These are phyloP conservation scores for Pogostemon cablin DNA, from an alignment of 257 asterid species.

Conservation along the genomic window DNA sequence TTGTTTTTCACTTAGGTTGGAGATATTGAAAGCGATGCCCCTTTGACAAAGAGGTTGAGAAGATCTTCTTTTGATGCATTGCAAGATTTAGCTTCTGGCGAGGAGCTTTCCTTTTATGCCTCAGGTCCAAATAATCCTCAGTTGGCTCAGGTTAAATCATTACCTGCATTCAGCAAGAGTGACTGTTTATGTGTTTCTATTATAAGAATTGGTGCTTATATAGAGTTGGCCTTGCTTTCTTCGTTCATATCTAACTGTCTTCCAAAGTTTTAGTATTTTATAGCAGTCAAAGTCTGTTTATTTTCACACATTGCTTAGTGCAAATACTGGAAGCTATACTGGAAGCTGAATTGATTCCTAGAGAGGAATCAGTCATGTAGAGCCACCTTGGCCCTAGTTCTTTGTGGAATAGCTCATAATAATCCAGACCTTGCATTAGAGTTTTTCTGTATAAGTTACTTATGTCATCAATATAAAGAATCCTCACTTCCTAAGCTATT, in stretches of 20 bases:
- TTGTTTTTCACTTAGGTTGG: constrained; percentile 63
- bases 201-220: not conserved
- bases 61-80: constrained; percentile 84
- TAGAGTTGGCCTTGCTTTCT: constrained; percentile 8
- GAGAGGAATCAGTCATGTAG: too few relatives aligned
- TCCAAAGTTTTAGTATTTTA: not conserved
- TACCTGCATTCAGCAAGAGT: constrained; percentile 30
- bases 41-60: constrained; percentile 71
- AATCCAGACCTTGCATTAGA: too few relatives aligned
- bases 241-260: constrained; percentile 8
- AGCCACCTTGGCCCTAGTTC: too few relatives aligned
- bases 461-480: too few relatives aligned
- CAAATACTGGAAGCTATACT: not conserved
- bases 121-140: constrained; percentile 77
- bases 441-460: too few relatives aligned
- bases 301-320: constrained; percentile 1
- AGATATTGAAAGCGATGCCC: constrained; percentile 85
- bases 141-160: constrained; percentile 68
- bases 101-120: constrained; percentile 86
- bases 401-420: too few relatives aligned
- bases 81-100: constrained; percentile 78
- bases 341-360: not conserved
- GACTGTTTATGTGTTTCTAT: constrained; percentile 13
- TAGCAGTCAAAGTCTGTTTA: constrained; percentile 8
- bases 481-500: constrained; percentile 4